Percentiles rank a stretch among this genome's conserved stretches.
These are phyloP conservation scores for Pisolithus marmoratus DNA, from an alignment of 768 basidiomycete genomes.

Conservation along the genomic window DNA sequence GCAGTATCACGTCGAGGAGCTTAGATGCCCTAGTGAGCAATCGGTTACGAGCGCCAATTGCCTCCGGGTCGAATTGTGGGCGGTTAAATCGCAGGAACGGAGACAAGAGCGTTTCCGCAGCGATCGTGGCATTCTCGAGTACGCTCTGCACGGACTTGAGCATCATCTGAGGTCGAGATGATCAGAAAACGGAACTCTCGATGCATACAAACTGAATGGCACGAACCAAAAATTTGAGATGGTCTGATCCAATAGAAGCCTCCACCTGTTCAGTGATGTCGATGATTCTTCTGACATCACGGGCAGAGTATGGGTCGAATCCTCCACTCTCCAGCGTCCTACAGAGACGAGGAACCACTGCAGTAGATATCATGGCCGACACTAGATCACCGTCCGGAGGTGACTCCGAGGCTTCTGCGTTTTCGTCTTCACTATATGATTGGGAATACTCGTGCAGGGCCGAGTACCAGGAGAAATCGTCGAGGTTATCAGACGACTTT, in stretches of 20 bases:
- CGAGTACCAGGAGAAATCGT: slow-evolving; percentile 81
- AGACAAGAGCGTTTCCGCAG: slow-evolving; percentile 43
- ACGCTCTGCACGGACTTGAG: slow-evolving; percentile 45
- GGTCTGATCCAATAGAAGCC: slow-evolving; percentile 59
- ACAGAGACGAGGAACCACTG: slow-evolving; percentile 68
- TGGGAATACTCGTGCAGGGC: slow-evolving; percentile 71
- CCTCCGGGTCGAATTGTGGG: slow-evolving; percentile 68
- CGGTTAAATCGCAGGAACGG: slow-evolving; percentile 41
- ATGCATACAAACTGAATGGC: background rate
- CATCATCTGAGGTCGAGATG: slow-evolving; percentile 38
- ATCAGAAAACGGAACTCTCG: slow-evolving; percentile 5
- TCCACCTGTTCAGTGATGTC: slow-evolving; percentile 81
- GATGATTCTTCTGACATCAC: slow-evolving; percentile 53
- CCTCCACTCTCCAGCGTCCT: slow-evolving; percentile 75
- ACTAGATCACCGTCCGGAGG: slow-evolving; percentile 86
- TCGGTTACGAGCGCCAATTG: slow-evolving; percentile 64
- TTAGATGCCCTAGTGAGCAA: slow-evolving; percentile 65
- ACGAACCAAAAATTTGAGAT: slow-evolving; percentile 59
- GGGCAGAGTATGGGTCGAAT: slow-evolving; percentile 74
- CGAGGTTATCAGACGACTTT: slow-evolving; percentile 52
- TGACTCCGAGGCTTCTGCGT: slow-evolving; percentile 50
- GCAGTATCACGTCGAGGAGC: slow-evolving; percentile 64
- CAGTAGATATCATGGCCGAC: slow-evolving; percentile 81
- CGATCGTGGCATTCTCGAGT: slow-evolving; percentile 54
- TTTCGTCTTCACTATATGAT: slow-evolving; percentile 36